Conservation (phyloP, 1,284 basidiomycete genomes). For the Ganoderma boninense region DNA sequence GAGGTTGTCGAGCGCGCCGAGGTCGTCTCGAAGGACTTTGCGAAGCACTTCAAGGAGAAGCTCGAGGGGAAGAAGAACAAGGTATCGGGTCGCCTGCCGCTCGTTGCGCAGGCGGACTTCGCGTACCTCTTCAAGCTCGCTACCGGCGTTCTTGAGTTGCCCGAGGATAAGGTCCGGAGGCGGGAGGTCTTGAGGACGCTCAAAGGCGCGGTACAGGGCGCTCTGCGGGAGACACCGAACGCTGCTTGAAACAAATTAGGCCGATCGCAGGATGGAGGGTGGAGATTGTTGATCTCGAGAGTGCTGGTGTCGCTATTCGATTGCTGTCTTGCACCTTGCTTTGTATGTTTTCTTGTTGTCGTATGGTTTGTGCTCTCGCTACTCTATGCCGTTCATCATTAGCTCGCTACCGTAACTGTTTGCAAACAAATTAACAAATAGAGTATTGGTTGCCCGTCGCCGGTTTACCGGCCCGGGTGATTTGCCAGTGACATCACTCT, state of each 20-base stretch:
- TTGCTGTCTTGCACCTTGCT: constrained; percentile 20
- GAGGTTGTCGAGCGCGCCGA: constrained; percentile 90
- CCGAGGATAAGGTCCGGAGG: constrained; percentile 59
- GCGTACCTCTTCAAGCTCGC: constrained; percentile 74
- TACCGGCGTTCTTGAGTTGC: constrained; percentile 57
- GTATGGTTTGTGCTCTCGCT: constrained; percentile 10
- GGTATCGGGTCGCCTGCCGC: constrained; percentile 67
- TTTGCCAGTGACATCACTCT: no score
- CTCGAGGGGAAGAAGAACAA: constrained; percentile 70
- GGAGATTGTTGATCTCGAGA: constrained; percentile 9
- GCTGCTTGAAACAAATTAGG: constrained; percentile 12
- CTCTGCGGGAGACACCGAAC: constrained; percentile 26
- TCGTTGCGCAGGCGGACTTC: constrained; percentile 89
- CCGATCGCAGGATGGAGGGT: background rate
- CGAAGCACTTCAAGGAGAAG: constrained; percentile 83
- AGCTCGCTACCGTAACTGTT: no score
- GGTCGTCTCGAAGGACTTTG: constrained; percentile 88
- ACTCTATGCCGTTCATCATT: no score
- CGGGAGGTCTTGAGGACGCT: constrained; percentile 62
- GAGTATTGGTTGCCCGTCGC: no score
- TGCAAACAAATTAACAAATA: no score
- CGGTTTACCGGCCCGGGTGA: no score
- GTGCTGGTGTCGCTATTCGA: constrained; percentile 17
- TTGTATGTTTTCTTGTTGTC: constrained; percentile 21
- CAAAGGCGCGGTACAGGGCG: constrained; percentile 54